These are phyloP conservation scores for Candida pini DNA, from an alignment of 805 yeast genomes.

Conservation along the genomic window DNA sequence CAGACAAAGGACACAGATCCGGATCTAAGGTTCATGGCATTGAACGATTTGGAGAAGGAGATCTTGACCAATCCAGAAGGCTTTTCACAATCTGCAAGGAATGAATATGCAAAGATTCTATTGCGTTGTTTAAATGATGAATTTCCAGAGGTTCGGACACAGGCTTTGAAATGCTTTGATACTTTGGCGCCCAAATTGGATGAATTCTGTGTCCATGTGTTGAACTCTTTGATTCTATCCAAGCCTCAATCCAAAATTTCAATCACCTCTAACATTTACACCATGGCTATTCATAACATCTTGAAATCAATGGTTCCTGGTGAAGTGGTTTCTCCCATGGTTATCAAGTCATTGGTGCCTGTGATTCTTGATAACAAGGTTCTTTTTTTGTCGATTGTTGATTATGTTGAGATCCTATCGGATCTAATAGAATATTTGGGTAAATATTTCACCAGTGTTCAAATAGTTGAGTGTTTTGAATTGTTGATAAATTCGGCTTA, in stretches of 20 bases:
- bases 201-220: conserved; percentile 25
- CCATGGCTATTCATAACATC: conserved; percentile 46
- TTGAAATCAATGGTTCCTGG: conserved; percentile 28
- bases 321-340: conserved; percentile 15
- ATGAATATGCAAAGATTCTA: conserved; percentile 20
- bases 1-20: conserved; percentile 66
- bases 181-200: conserved; percentile 34
- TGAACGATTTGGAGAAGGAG: conserved; percentile 59
- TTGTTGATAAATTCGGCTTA: conserved; percentile 33
- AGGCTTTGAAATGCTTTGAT: conserved; percentile 53
- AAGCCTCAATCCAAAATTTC: conserved; percentile 24
- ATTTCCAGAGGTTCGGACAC: conserved; percentile 68
- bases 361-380: conserved; percentile 21
- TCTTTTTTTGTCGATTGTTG: conserved; percentile 33
- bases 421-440: conserved; percentile 48
- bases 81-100: conserved; percentile 33
- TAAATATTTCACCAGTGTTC: conserved; percentile 18
- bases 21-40: conserved; percentile 80
- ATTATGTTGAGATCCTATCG: conserved; percentile 54
- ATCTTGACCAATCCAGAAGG: conserved; percentile 30
- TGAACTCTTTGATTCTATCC: conserved; percentile 24
- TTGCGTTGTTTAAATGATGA: conserved; percentile 44
- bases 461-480: conserved; percentile 18
- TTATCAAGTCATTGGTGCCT: conserved; percentile 36
- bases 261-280: conserved; percentile 44